Evolutionary conservation across 2,329 filamentous ascomycete genomes (phyloP).

Genomic region (Exophiala sp.): DNA sequence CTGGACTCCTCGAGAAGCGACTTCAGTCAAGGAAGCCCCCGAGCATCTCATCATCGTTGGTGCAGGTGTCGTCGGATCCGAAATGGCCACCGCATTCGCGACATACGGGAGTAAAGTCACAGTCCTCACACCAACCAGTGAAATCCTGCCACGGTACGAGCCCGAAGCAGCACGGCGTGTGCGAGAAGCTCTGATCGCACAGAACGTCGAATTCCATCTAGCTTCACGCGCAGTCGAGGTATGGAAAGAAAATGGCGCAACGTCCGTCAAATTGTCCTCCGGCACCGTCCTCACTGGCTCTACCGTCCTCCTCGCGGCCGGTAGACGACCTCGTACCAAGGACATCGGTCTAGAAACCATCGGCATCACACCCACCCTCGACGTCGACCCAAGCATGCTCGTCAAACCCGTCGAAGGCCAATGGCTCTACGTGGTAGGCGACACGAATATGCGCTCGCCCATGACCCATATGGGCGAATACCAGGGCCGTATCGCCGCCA

Average conservation of each 20-base stretch:
- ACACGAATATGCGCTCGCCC: constrained; percentile 9
- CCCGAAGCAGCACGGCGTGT: constrained; percentile 1
- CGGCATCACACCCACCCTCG: background rate
- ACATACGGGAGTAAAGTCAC: constrained; percentile 14
- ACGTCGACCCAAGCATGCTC: constrained; percentile 14
- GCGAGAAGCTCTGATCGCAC: background rate
- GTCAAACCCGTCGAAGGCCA: background rate
- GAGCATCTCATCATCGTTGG: constrained; percentile 16
- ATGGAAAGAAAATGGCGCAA: background rate
- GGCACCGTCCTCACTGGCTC: constrained; percentile 5
- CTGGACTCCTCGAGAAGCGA: constrained; percentile 16
- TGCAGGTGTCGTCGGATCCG: constrained; percentile 11
- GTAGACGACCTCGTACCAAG: constrained; percentile 4
- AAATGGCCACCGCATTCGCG: constrained; percentile 12
- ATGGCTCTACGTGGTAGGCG: constrained; percentile 17
- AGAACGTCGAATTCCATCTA: constrained; percentile 2
- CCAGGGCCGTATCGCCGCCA: constrained; percentile 9
- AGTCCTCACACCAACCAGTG: constrained; percentile 3
- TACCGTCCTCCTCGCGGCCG: constrained; percentile 4
- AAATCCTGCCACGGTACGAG: constrained; percentile 3
- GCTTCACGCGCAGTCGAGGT: background rate
- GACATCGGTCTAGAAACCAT: constrained; percentile 8
- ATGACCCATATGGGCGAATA: constrained; percentile 15
- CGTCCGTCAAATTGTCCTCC: background rate
- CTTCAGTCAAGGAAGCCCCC: constrained; percentile 4